These are phyloP conservation scores for Fusarium musae DNA, from an alignment of 2,329 filamentous ascomycete genomes.

Conservation along the genomic window DNA sequence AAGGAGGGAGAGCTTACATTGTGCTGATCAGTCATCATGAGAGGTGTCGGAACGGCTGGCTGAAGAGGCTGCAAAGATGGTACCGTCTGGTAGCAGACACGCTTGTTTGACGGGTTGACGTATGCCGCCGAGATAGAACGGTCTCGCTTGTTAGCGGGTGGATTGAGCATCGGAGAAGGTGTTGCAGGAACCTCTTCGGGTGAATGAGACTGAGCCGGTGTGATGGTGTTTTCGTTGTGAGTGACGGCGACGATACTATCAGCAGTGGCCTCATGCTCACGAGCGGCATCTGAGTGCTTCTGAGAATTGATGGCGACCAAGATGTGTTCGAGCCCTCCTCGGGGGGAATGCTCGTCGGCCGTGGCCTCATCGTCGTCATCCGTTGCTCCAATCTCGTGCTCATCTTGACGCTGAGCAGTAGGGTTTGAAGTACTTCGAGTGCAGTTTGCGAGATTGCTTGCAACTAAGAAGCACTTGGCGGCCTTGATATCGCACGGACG, in stretches of 20 bases:
- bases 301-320: neutral
- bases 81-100: neutral
- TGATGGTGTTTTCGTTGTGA: neutral
- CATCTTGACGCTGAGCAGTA: neutral
- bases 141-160: neutral
- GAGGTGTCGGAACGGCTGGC: neutral
- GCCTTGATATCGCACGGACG: neutral
- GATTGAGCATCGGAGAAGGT: no score
- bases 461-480: neutral
- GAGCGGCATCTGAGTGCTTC: neutral
- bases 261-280: neutral
- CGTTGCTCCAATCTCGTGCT: neutral
- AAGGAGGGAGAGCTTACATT: neutral
- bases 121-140: neutral
- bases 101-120: neutral
- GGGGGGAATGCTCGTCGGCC: neutral
- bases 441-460: neutral
- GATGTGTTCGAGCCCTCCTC: neutral
- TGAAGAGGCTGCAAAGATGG: neutral
- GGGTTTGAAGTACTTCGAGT: neutral
- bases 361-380: neutral
- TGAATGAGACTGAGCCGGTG: neutral
- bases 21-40: neutral
- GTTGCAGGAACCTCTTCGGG: neutral
- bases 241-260: neutral